Evolutionary conservation across 2,329 filamentous ascomycete species (phyloP).

Genomic region (Colletotrichum gigasporum): DNA sequence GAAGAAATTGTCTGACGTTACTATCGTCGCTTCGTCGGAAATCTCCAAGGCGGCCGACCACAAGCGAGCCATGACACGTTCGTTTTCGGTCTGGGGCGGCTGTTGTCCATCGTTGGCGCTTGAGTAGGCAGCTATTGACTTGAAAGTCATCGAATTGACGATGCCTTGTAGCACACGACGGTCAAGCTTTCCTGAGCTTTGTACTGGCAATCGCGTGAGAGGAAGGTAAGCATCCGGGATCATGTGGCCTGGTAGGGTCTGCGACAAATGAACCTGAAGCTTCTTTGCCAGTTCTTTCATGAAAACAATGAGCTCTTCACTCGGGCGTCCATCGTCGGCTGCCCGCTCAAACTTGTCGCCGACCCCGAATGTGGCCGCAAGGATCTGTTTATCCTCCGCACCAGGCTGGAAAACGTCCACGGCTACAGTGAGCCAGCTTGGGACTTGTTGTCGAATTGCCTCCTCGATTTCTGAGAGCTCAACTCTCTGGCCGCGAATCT

Average conservation of each 20-base stretch:
- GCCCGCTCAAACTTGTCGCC: neutral
- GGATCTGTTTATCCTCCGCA: neutral
- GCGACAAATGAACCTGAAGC: neutral
- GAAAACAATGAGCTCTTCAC: neutral
- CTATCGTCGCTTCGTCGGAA: neutral
- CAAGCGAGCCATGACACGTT: neutral
- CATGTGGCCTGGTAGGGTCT: constrained; percentile 9
- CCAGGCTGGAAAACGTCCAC: constrained; percentile 15
- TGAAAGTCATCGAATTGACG: constrained; percentile 6
- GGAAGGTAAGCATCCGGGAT: constrained; percentile 11
- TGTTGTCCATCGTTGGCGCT: neutral
- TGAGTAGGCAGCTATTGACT: neutral
- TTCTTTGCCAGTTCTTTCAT: neutral
- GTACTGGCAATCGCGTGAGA: neutral
- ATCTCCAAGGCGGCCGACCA: constrained; percentile 28
- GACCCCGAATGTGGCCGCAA: neutral
- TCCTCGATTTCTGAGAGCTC: constrained; percentile 45
- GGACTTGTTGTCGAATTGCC: neutral
- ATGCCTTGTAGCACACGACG: neutral
- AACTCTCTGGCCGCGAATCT: constrained; percentile 60
- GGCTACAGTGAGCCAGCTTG: neutral
- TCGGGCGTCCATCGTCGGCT: neutral
- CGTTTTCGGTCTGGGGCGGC: neutral
- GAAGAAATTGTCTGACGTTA: constrained; percentile 33
- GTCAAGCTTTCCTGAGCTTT: constrained; percentile 16